phyloP scores from a whole-genome alignment of 2,329 filamentous ascomycete species.

The Dryadomyces sulphureus region DNA sequence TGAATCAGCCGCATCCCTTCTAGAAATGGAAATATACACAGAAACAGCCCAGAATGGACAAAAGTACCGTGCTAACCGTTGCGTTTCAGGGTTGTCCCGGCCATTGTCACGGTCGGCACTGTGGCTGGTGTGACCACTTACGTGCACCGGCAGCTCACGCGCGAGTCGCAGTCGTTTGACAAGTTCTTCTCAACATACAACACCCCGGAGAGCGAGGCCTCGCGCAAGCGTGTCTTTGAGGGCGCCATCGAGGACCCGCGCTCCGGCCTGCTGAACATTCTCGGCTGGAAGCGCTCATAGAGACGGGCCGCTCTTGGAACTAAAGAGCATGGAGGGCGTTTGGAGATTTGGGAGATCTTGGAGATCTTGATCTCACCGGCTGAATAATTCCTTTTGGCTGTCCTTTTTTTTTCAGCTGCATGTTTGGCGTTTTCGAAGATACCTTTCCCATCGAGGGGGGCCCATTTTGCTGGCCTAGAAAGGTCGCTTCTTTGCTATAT shows the following conservation, averaged over 20 bases:
- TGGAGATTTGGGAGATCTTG: not conserved
- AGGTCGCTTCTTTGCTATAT: not conserved
- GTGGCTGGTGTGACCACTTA: conserved; percentile 17
- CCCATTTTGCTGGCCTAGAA: not conserved
- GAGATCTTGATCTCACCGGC: too few species aligned
- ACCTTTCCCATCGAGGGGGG: not conserved
- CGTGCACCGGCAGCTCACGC: conserved; percentile 18
- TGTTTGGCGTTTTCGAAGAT: not conserved
- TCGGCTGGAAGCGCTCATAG: conserved; percentile 15
- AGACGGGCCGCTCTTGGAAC: not conserved
- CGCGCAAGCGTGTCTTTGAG: conserved; percentile 18
- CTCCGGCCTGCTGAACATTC: conserved; percentile 19
- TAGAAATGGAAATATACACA: too few species aligned
- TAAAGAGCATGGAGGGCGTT: not conserved
- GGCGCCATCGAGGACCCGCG: conserved; percentile 19
- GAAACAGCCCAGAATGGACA: too few species aligned
- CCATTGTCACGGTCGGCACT: conserved; percentile 8
- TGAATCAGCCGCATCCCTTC: too few species aligned
- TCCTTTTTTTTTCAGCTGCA: not conserved
- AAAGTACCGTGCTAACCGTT: not conserved
- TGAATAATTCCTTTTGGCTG: not conserved
- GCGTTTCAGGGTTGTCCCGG: conserved; percentile 7
- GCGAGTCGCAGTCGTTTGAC: conserved; percentile 21
- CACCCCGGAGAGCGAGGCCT: conserved; percentile 21
- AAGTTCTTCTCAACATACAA: conserved; percentile 22